A percentile compares a stretch with the other conserved stretches of the same genome.
phyloP scores from a whole-genome alignment of 768 basidiomycete species.

The Pleurotus giganteus region DNA sequence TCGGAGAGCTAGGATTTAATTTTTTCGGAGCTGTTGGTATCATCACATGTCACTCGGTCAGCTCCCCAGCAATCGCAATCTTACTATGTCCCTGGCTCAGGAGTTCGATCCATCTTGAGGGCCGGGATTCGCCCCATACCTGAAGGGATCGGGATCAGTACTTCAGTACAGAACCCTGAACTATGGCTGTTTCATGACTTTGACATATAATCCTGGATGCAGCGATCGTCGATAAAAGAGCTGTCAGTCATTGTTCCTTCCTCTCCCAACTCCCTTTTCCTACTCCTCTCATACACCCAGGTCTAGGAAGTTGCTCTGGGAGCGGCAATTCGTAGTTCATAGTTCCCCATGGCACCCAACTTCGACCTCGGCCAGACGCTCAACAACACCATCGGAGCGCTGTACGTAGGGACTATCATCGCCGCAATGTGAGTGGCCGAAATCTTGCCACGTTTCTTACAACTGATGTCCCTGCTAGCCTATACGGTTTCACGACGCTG shows the following conservation, averaged over 20 bases:
- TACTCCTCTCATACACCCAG: neutral
- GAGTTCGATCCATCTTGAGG: neutral
- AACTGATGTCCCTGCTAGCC: conserved; percentile 16
- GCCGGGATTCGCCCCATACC: neutral
- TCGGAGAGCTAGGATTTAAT: too few species aligned
- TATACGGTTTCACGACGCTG: conserved; percentile 38
- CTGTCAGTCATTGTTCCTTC: neutral
- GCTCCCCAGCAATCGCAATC: neutral
- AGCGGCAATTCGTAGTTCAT: conserved; percentile 1
- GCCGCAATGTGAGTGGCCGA: conserved; percentile 24
- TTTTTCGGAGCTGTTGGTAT: too few species aligned
- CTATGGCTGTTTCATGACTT: conserved; percentile 4
- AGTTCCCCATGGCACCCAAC: conserved; percentile 1
- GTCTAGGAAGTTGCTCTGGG: neutral
- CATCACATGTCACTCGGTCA: neutral
- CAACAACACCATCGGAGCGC: conserved; percentile 28
- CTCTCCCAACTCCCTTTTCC: neutral
- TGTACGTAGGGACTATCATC: conserved; percentile 24
- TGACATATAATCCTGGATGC: conserved; percentile 11
- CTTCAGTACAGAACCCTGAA: neutral
- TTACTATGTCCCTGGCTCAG: neutral
- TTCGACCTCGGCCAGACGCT: conserved; percentile 14
- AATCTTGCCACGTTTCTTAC: neutral
- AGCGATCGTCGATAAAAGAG: neutral
- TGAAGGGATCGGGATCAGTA: conserved; percentile 4